Evolutionary conservation across 768 basidiomycete genomes (phyloP).

Genomic region (Cystofilobasidium macerans): DNA sequence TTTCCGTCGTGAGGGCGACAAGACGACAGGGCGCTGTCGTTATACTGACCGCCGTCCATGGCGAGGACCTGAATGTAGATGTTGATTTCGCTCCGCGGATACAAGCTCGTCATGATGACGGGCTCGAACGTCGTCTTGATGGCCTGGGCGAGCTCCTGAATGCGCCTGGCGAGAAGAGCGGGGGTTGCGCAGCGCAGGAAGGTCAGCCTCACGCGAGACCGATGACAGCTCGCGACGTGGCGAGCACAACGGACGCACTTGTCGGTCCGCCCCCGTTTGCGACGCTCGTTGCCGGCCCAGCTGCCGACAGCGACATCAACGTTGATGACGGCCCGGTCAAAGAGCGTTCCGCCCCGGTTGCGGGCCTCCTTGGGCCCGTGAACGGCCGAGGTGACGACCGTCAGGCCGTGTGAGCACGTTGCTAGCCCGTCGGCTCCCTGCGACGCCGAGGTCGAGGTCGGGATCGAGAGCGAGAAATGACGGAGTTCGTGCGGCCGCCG

Average conservation of each 20-base stretch:
- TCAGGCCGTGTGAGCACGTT: conserved; percentile 74
- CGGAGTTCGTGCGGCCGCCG: conserved; percentile 86
- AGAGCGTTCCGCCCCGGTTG: conserved; percentile 57
- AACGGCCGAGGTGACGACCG: conserved; percentile 74
- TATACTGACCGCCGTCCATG: conserved; percentile 66
- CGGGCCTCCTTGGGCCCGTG: conserved; percentile 87
- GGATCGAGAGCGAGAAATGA: conserved; percentile 64
- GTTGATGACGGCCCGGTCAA: conserved; percentile 78
- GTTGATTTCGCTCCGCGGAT: conserved; percentile 89
- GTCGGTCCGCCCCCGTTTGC: conserved; percentile 67
- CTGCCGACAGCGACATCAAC: conserved; percentile 80
- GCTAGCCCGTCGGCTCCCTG: conserved; percentile 74
- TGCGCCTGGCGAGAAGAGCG: conserved; percentile 49
- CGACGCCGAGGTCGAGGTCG: conserved; percentile 29
- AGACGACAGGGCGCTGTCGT: too few species aligned
- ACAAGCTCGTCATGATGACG: conserved; percentile 76
- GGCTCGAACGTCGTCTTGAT: conserved; percentile 95
- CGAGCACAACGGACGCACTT: conserved; percentile 50
- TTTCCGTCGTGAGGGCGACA: neutral
- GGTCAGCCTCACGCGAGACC: neutral
- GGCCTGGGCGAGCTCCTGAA: conserved; percentile 71
- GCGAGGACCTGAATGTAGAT: conserved; percentile 85
- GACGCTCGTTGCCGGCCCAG: conserved; percentile 65
- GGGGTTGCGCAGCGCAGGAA: conserved; percentile 8
- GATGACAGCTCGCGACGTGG: too few species aligned